Evolutionary conservation across 2,329 filamentous ascomycete species (phyloP), one percentile per base, ranked within the genome.

Genomic region (Falciphora oryzae): DNA sequence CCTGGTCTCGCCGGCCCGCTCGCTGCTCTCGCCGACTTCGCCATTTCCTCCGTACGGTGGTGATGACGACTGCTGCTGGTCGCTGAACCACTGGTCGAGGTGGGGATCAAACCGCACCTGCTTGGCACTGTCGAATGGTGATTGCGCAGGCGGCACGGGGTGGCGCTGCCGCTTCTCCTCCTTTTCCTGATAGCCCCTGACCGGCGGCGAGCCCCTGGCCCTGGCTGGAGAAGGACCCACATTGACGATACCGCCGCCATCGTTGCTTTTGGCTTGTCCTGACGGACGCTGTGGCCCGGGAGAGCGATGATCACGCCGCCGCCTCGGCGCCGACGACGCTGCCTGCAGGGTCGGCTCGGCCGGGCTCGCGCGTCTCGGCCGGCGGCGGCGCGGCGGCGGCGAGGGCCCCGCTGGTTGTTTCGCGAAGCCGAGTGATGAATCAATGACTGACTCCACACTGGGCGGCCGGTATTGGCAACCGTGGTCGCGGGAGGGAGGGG

Each of bases 371-470:
- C 44, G 44, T 11, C 44, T n/a, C 18, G 44, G 18, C 6, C n/a
- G 44, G 44, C 44, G 44, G n/a, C 44, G 44, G 8, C 22, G 44
- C 4, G 44, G 44, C 2, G 44, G 11, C 7, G 44, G 11, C 22
- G 18, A 25, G 44, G 5, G 44, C 4, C 22, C 18, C 2, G n/a
- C 8, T 22, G 44, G n/a, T 8, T 14, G 22, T 22, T 53, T 53
- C 8, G 18, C 7, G 44, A 35, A n/a, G 29, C 58, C 62, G 56
- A 63, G 62, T 3, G 62, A 59, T 2, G 63, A 64, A 25, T 64
- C 59, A 14, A 62, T 53, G n/a, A 64, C 63, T 8, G 63, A 61
- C 63, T 64, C 63, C 29, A 60, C 63, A 25, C 56, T 64, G 10
- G 61, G 64, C 18, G 61, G 38, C 28, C 57, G 57, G 31, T 63